Evolutionary conservation across 768 basidiomycete genomes (phyloP), one percentile per base, ranked within the genome.

Genomic region (Mycena rebaudengoi): DNA sequence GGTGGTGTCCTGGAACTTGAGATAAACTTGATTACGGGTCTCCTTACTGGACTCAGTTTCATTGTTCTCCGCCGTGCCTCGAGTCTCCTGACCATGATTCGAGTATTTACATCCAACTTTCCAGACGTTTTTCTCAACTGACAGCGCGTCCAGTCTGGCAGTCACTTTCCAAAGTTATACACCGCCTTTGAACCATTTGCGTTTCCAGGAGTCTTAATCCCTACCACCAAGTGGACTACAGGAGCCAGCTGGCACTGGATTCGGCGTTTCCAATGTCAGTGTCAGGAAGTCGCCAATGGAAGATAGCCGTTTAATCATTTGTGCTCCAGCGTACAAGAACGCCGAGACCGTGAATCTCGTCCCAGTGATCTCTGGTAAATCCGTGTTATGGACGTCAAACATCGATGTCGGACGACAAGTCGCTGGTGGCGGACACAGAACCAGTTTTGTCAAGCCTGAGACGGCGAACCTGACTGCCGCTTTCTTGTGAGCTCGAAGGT

Each of bases 391-490:
- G 60, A 75, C 73, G 0, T 71, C 71, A 29, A 76, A 76, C 63
- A 51, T 74, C 12, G 72, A 75, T 18, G 65, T 76, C n/a, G 73
- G 60, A 4, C 64, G 71, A 26, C 75, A 76, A 62, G 66, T 76
- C 28, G 54, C 58, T 29, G 37, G 52, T 10, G 73, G 70, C 44
- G 63, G 60, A 12, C 66, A 70, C 33, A 71, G 67, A 28, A 64
- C 68, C 8, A 59, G 46, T 29, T 75, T 69, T 28, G 60, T 69
- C 45, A 76, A 75, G 46, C 74, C 73, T n/a, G 46, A 45, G 14
- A 20, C 12, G 26, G 51, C 32, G 11, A 54, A 45, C n/a, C n/a
- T n/a, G n/a, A n/a, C n/a, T n/a, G 28, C 21, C 14, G 37, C 18
- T 29, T 5, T 32, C 26, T 29, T 58, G 41, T 33, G 23, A 30